A percentile compares a stretch with the other conserved stretches of the same genome.
phyloP scores from a whole-genome alignment of 768 basidiomycete genomes.

The Boletus tylopilopsis region DNA sequence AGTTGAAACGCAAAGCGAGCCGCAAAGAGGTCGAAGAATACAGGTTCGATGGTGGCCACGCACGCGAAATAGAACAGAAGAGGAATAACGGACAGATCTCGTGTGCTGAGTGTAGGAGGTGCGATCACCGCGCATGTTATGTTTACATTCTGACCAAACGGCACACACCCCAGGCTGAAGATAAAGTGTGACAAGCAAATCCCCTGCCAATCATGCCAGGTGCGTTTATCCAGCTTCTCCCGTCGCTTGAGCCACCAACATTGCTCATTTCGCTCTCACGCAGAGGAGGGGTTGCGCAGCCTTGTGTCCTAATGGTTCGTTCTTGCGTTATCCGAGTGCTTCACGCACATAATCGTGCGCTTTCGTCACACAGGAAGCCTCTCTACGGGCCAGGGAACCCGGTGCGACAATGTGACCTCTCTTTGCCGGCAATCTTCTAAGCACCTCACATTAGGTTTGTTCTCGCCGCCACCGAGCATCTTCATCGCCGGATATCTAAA shows the following conservation, averaged over 20 bases:
- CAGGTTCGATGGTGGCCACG: conserved; percentile 48
- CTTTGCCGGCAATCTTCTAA: conserved; percentile 7
- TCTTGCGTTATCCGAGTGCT: conserved; percentile 4
- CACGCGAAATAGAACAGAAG: conserved; percentile 70
- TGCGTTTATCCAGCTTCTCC: conserved; percentile 26
- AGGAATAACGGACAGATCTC: conserved; percentile 73
- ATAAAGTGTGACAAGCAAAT: conserved; percentile 83
- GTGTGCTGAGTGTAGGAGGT: conserved; percentile 78
- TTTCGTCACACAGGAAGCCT: conserved; percentile 48
- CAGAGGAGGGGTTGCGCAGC: conserved; percentile 66
- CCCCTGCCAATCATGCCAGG: conserved; percentile 75
- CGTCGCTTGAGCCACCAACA: not conserved
- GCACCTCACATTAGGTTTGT: conserved; percentile 40
- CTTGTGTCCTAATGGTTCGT: conserved; percentile 67
- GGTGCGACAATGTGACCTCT: conserved; percentile 36
- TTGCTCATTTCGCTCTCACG: conserved; percentile 3
- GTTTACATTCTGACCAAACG: conserved; percentile 22
- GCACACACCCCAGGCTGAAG: conserved; percentile 51
- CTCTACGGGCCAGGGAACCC: conserved; percentile 76
- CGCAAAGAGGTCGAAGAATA: conserved; percentile 51
- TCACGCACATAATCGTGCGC: not conserved
- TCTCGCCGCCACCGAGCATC: conserved; percentile 62
- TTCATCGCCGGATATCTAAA: conserved; percentile 52
- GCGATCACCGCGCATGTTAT: conserved; percentile 49
- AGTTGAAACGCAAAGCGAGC: conserved; percentile 45